Base-by-base conservation (phyloP, 106 monocot genomes). In the Cymbidium sinense region DNA sequence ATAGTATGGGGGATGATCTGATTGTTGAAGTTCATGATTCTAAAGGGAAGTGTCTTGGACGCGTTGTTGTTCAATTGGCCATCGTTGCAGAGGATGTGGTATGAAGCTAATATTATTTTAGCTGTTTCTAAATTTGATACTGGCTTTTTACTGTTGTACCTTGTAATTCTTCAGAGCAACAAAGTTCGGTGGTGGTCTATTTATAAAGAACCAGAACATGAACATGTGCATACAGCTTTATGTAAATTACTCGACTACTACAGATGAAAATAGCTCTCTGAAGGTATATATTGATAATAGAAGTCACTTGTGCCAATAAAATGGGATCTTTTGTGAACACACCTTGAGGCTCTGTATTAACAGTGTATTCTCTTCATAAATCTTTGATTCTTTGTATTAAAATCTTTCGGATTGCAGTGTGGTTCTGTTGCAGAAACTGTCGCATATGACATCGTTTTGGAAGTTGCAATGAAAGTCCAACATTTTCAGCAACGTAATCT, bases 351-450 rank as follows among this genome's bases (percentile, higher is more conserved):
- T 58, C 23, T 4, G 8, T 7, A 23, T 23, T 58, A 8, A 5
- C 23, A 7, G 30, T 44, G 6, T 76, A 41, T 21, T n/a, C n/a
- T n/a, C 21, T n/a, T 43, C 30, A 72, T 12, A 19, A 18, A 69
- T 27, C 5, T 39, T 4, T 67, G 27, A n/a, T n/a, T n/a, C n/a
- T n/a, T n/a, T n/a, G n/a, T n/a, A n/a, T 39, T 73, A 35, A 47
- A 5, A 64, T 78, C 23, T 23, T 65, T 77, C 86, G 34, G 58
- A 76, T 77, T 84, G 70, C 77, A 99, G 98, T 94, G 88, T 77
- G 94, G 94, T 10, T 89, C 92, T 92, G 88, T 99, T 84, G 98
- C 98, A 47, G 98, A 99, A 82, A 99, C 98, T 43, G 94, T 95
- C 41, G 98, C 98, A 75, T 99, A 95, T 82, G 94, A 99, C 79